A percentile compares a stretch with the other conserved stretches of the same genome.
Evolutionary conservation across 2,329 filamentous ascomycete genomes (phyloP).

Genomic region (Fusarium palustre): DNA sequence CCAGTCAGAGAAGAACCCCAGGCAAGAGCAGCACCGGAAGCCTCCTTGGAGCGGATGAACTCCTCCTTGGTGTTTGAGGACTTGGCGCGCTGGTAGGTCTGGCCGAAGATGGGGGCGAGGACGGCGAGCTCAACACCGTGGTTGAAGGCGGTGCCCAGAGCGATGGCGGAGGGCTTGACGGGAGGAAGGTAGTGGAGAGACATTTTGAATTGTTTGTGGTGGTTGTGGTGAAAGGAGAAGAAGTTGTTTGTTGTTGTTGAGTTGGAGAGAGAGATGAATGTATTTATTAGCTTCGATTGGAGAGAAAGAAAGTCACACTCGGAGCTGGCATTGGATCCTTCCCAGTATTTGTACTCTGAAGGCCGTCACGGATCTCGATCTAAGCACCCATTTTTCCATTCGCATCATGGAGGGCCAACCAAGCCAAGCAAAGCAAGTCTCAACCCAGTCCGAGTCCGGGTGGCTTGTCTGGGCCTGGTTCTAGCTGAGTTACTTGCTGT

Average conservation of each 20-base stretch:
- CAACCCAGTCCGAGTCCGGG: slow-evolving; percentile 9
- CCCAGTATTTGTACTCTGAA: slow-evolving; percentile 46
- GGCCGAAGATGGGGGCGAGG: slow-evolving; percentile 89
- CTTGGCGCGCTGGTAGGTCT: slow-evolving; percentile 94
- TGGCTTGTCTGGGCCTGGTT: slow-evolving; percentile 35
- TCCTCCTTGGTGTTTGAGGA: slow-evolving; percentile 94
- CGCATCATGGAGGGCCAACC: slow-evolving; percentile 36
- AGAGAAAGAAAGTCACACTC: neutral
- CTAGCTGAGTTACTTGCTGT: slow-evolving; percentile 7
- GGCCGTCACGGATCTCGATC: slow-evolving; percentile 42
- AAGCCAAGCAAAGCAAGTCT: neutral
- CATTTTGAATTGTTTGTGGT: slow-evolving; percentile 56
- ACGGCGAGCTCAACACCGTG: slow-evolving; percentile 90
- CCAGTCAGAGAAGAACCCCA: slow-evolving; percentile 93
- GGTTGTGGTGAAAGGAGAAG: neutral
- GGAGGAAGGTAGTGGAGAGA: slow-evolving; percentile 74
- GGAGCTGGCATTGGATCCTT: slow-evolving; percentile 13
- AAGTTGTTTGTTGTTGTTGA: neutral
- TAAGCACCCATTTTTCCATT: slow-evolving; percentile 29
- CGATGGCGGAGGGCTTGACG: slow-evolving; percentile 98
- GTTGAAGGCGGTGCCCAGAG: slow-evolving; percentile 95
- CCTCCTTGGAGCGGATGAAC: slow-evolving; percentile 94
- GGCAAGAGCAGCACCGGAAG: slow-evolving; percentile 84
- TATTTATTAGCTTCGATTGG: slow-evolving; percentile 32
- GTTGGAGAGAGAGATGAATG: slow-evolving; percentile 1